Percentiles rank a stretch among this genome's conserved stretches.
Evolutionary conservation across 2,329 filamentous ascomycete genomes (phyloP).

Genomic region (Pseudogymnoascus sp.): DNA sequence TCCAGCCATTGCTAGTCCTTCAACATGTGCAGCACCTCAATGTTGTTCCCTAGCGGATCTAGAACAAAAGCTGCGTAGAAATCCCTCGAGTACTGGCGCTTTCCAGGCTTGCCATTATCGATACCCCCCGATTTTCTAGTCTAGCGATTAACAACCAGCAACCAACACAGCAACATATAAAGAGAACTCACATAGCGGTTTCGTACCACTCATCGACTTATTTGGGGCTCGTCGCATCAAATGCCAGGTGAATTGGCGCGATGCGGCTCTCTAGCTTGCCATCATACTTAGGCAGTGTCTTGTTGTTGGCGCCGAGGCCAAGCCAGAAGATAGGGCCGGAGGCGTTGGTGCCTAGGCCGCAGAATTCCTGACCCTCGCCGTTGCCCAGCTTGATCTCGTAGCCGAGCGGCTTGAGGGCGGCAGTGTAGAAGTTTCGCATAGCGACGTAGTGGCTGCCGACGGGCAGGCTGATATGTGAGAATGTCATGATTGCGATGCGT

Average conservation of each 20-base stretch:
- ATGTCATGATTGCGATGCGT: slow-evolving; percentile 12
- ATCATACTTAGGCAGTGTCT: not conserved
- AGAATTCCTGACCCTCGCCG: slow-evolving; percentile 12
- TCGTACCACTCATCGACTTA: slow-evolving; percentile 17
- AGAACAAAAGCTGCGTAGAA: slow-evolving; percentile 21
- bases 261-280: slow-evolving; percentile 4
- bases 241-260: slow-evolving; percentile 16
- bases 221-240: slow-evolving; percentile 9
- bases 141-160: not conserved
- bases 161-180: not conserved
- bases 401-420: slow-evolving; percentile 15
- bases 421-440: slow-evolving; percentile 19
- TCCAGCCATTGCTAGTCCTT: not conserved
- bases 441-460: slow-evolving; percentile 13
- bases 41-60: slow-evolving; percentile 20
- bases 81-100: slow-evolving; percentile 16
- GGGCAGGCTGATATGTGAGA: slow-evolving; percentile 17
- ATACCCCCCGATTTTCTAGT: slow-evolving; percentile 16
- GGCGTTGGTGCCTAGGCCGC: slow-evolving; percentile 9
- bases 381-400: slow-evolving; percentile 15
- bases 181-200: slow-evolving; percentile 14
- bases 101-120: slow-evolving; percentile 18
- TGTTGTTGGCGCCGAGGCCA: slow-evolving; percentile 14
- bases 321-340: slow-evolving; percentile 18
- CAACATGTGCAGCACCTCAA: slow-evolving; percentile 14